Base-by-base conservation (phyloP, 495 filamentous ascomycete species). In the Friedmanniomyces simplex region DNA sequence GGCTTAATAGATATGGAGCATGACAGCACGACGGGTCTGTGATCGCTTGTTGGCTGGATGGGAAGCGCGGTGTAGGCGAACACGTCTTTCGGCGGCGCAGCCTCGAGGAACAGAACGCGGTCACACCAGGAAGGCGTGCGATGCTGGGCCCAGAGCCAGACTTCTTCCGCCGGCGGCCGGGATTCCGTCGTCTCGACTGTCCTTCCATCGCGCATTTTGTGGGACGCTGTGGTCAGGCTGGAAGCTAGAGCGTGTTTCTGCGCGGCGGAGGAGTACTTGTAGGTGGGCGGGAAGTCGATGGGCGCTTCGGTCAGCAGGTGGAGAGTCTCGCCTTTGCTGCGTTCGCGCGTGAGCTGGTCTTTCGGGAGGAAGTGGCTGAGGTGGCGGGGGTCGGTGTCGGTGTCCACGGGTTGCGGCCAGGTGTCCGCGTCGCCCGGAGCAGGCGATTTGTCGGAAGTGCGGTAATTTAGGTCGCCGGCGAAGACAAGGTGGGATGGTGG, bases 121-220 rank as follows among this genome's bases (percentile, higher is more conserved):
- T 98, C 93, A 60, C 88, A 94, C 91, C 93, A 98, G 65, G 86
- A 86, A 0, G 93, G 93, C 81, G 84, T 95, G 39, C 93, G 83
- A 65, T 88, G 83, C 45, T 69, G 73, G 24, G 88, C 83, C 81
- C 88, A 95, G 37, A 72, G 70, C 88, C 88, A 95, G 16, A 77
- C 71, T 12, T 81, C 73, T 16, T 25, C 36, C 18, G 45, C 46
- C 24, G 18, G 39, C 18, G 20, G 3, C 16, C 16, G 70, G 69
- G 24, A 69, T 66, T 1, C 55, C 52, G 53, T 72, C 67, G 47
- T 61, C 61, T 30, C 36, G 30, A 47, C 51, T 1, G 21, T 21
- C n/a, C 58, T 28, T 14, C 56, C 56, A 36, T 58, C 53, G 11
- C 37, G 28, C 21, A 61, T 26, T 18, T 18, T 50, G 14, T 20